Conservation (phyloP, 176 grass and related monocot genomes). For the Bolboschoenus planiculmis region DNA sequence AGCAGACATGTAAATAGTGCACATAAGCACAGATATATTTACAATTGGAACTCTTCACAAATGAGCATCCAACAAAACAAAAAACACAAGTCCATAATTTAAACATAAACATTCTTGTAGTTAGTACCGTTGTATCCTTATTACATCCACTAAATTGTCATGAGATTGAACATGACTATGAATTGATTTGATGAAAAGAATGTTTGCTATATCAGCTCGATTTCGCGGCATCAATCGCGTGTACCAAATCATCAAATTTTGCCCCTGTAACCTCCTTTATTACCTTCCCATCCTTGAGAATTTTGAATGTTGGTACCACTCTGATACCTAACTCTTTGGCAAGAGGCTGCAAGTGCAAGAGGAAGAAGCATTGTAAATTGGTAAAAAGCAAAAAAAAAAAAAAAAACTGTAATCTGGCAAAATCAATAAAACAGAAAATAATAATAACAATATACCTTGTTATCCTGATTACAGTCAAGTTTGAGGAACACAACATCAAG, state of each 20-base stretch:
- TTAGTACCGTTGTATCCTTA: not conserved
- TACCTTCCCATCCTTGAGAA: conserved; percentile 75
- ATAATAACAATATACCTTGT: conserved; percentile 59
- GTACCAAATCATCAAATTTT: conserved; percentile 66
- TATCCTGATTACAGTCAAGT: conserved; percentile 95
- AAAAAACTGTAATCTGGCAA: not conserved
- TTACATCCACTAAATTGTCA: not conserved
- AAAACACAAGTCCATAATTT: not conserved
- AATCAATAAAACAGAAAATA: not conserved
- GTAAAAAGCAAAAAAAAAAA: not conserved
- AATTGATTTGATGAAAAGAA: not conserved
- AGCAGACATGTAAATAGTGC: too few species aligned
- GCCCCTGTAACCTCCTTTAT: conserved; percentile 85
- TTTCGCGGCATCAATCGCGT: conserved; percentile 57
- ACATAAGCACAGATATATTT: not conserved
- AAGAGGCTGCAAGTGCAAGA: conserved; percentile 58
- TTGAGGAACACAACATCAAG: conserved; percentile 83
- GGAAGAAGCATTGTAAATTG: not conserved
- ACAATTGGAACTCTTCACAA: not conserved
- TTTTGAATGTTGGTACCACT: conserved; percentile 93
- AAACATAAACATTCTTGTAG: not conserved
- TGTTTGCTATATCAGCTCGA: conserved; percentile 34
- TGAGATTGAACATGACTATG: not conserved
- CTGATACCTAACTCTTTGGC: conserved; percentile 80
- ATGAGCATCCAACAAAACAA: too few species aligned